Conservation (phyloP, 73 alveolate genomes). For the Blepharisma japonicum region DNA sequence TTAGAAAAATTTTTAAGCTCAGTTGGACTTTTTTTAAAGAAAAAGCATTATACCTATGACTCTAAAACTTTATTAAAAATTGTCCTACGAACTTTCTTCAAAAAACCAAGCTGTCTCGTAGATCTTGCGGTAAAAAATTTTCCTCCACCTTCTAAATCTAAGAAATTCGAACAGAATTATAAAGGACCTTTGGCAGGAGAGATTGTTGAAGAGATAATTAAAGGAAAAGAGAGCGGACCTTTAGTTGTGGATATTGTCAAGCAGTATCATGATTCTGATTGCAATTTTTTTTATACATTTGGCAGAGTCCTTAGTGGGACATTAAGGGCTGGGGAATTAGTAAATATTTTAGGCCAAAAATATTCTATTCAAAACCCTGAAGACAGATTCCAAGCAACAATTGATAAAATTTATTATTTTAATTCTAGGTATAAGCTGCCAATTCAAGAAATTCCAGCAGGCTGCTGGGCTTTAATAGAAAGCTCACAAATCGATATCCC, state of each 20-base stretch:
- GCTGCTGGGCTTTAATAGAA: constrained; percentile 88
- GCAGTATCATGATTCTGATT: constrained; percentile 74
- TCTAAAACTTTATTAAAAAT: constrained; percentile 86
- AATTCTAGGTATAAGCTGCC: constrained; percentile 80
- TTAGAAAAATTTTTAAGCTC: constrained; percentile 12
- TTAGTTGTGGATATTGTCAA: constrained; percentile 3
- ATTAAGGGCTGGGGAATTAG: constrained; percentile 78
- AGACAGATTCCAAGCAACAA: constrained; percentile 70
- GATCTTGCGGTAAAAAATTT: not conserved
- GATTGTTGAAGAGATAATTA: constrained; percentile 58
- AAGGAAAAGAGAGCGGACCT: constrained; percentile 45
- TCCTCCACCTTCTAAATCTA: constrained; percentile 6
- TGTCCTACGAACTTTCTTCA: constrained; percentile 77
- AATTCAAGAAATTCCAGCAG: constrained; percentile 79
- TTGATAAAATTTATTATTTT: constrained; percentile 65
- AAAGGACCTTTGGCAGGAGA: constrained; percentile 82
- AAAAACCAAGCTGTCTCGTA: constrained; percentile 50
- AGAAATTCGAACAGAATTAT: constrained; percentile 80
- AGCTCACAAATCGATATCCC: constrained; percentile 81
- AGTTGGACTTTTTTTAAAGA: constrained; percentile 66
- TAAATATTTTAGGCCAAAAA: constrained; percentile 91
- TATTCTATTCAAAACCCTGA: constrained; percentile 95
- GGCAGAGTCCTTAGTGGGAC: constrained; percentile 99
- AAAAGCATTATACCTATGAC: constrained; percentile 80
- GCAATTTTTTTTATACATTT: constrained; percentile 88